A percentile compares a stretch with the other conserved stretches of the same genome.
These are phyloP conservation scores for Athelia psychrophila DNA, from an alignment of 1,284 basidiomycete genomes.

Conservation along the genomic window DNA sequence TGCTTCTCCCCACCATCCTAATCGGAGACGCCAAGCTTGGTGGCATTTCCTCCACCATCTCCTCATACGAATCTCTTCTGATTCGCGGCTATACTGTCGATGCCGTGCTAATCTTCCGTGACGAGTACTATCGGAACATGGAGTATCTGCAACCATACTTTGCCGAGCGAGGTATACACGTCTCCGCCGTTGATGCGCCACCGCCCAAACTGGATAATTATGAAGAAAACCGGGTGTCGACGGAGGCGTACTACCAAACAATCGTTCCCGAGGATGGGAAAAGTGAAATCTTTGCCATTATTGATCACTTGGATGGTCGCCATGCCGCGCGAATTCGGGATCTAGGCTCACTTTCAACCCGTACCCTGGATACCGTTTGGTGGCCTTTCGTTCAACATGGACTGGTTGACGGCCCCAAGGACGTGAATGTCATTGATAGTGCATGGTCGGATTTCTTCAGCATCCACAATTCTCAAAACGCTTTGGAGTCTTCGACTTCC, in stretches of 20 bases:
- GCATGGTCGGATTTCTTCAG: conserved; percentile 87
- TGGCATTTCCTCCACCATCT: conserved; percentile 93
- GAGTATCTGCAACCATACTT: conserved; percentile 85
- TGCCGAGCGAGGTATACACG: conserved; percentile 62
- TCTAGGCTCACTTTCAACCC: conserved; percentile 74
- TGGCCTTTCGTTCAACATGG: conserved; percentile 98
- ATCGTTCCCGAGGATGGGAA: conserved; percentile 34
- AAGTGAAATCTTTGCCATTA: conserved; percentile 45
- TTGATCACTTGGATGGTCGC: conserved; percentile 60
- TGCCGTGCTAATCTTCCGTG: conserved; percentile 85
- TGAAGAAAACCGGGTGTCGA: conserved; percentile 49
- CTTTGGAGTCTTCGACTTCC: conserved; percentile 8
- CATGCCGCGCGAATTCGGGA: conserved; percentile 68
- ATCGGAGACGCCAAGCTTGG: conserved; percentile 89
- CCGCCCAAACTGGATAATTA: conserved; percentile 49
- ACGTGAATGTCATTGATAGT: conserved; percentile 91
- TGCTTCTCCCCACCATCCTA: conserved; percentile 85
- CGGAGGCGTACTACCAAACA: conserved; percentile 70
- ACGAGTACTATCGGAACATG: conserved; percentile 84
- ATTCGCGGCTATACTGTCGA: conserved; percentile 92
- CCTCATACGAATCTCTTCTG: conserved; percentile 88
- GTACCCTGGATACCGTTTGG: conserved; percentile 84
- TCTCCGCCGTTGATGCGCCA: conserved; percentile 58
- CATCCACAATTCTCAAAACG: conserved; percentile 42
- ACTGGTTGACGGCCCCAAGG: conserved; percentile 59